phyloP scores from a whole-genome alignment of 75 land plant genomes.

The Selaginella moellendorffii region DNA sequence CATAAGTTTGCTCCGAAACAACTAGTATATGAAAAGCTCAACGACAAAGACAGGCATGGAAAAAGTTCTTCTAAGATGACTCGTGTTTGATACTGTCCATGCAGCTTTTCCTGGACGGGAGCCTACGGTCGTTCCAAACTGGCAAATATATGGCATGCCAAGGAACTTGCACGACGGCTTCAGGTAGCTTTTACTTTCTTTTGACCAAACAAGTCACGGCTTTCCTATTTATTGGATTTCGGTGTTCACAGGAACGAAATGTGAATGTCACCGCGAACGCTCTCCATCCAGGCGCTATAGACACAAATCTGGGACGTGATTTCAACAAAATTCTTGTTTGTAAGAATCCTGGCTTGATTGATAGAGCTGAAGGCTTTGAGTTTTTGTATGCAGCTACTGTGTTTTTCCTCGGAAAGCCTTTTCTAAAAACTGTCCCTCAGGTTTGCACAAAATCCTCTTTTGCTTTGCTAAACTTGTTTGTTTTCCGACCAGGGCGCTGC shows the following conservation, averaged over 20 bases:
- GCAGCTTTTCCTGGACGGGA: conserved; percentile 12
- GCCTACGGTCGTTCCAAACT: conserved; percentile 60
- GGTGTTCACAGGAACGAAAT: neutral
- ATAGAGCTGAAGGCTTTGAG: neutral
- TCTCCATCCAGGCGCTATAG: neutral
- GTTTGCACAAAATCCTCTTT: neutral
- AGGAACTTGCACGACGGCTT: conserved; percentile 41
- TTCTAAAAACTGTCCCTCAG: neutral
- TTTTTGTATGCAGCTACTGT: neutral
- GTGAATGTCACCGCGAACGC: neutral
- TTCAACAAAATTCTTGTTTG: neutral
- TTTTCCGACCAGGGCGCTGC: conserved; percentile 5
- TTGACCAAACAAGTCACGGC: neutral
- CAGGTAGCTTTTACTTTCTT: conserved; percentile 16
- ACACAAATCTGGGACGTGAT: neutral
- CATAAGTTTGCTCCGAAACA: neutral
- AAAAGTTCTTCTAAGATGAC: neutral
- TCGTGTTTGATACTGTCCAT: neutral
- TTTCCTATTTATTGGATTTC: neutral
- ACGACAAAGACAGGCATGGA: neutral
- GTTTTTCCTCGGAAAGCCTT: neutral
- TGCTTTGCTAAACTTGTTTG: neutral
- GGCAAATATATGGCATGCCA: conserved; percentile 45
- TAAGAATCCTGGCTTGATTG: neutral
- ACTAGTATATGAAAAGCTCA: neutral